phyloP scores from a whole-genome alignment of 2,329 filamentous ascomycete genomes.

The Sporothrix protearum region DNA sequence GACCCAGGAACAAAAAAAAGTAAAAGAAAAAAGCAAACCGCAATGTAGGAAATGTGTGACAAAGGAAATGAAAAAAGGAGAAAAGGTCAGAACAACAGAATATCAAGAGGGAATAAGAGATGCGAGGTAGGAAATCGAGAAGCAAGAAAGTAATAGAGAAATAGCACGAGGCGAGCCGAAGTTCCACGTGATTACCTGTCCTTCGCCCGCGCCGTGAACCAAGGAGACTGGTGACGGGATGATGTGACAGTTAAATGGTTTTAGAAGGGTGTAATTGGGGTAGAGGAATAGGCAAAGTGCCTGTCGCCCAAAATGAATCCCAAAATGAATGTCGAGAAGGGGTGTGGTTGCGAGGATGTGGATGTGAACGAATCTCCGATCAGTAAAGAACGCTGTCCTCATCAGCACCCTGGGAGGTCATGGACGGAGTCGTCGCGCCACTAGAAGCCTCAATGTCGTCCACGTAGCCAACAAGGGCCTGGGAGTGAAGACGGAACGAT shows the following conservation, averaged over 20 bases:
- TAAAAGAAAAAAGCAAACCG: conserved; percentile 36
- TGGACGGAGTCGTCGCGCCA: conserved; percentile 66
- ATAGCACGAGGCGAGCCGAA: neutral
- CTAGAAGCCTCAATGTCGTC: conserved; percentile 71
- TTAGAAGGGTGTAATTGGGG: conserved; percentile 19
- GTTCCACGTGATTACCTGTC: conserved; percentile 24
- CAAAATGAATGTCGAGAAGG: neutral
- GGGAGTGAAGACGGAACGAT: conserved; percentile 93
- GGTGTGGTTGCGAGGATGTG: conserved; percentile 20
- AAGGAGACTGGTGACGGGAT: conserved; percentile 32
- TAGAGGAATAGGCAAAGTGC: neutral
- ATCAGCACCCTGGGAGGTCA: conserved; percentile 67
- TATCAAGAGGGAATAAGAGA: conserved; percentile 5
- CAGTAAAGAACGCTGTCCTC: conserved; percentile 67
- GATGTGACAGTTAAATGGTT: conserved; percentile 38
- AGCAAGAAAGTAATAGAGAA: neutral
- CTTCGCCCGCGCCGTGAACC: conserved; percentile 26
- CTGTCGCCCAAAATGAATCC: neutral
- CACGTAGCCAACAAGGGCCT: conserved; percentile 91
- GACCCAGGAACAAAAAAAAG: conserved; percentile 30
- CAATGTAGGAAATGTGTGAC: conserved; percentile 28
- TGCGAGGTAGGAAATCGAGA: conserved; percentile 2
- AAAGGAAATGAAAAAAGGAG: conserved; percentile 26
- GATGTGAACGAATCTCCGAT: conserved; percentile 30
- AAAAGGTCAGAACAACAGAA: conserved; percentile 20